Evolutionary conservation across 1,139 yeast genomes (phyloP).

Genomic region (Groenewaldozyma sp.): DNA sequence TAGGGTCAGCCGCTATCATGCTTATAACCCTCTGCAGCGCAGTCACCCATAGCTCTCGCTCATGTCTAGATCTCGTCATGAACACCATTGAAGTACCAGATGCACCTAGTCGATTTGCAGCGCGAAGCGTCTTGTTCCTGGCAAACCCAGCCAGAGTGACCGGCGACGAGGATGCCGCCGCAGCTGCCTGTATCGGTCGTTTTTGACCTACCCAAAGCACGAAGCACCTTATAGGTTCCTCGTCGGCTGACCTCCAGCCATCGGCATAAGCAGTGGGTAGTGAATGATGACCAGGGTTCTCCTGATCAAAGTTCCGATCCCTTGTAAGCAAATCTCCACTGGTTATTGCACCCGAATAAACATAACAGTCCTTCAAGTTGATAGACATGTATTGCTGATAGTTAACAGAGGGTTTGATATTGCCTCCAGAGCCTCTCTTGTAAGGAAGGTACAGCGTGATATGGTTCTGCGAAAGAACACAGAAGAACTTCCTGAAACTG

Average conservation of each 20-base stretch:
- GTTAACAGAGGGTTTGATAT: slow-evolving; percentile 15
- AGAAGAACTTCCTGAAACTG: slow-evolving; percentile 51
- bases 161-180: slow-evolving; percentile 1
- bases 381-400: slow-evolving; percentile 28
- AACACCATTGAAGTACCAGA: slow-evolving; percentile 65
- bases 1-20: slow-evolving; percentile 31
- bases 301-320: slow-evolving; percentile 37
- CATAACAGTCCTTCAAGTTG: slow-evolving; percentile 58
- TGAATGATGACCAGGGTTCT: slow-evolving; percentile 46
- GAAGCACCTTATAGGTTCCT: slow-evolving; percentile 62
- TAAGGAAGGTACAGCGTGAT: slow-evolving; percentile 32
- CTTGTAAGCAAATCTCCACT: slow-evolving; percentile 46
- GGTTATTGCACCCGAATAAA: slow-evolving; percentile 63
- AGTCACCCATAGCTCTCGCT: slow-evolving; percentile 75
- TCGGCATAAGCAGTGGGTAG: slow-evolving; percentile 68
- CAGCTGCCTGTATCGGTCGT: slow-evolving; percentile 27
- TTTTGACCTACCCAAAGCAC: slow-evolving; percentile 77
- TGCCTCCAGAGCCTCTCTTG: slow-evolving; percentile 33
- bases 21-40: slow-evolving; percentile 57
- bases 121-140: slow-evolving; percentile 11
- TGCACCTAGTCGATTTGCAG: slow-evolving; percentile 46
- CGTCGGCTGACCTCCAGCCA: slow-evolving; percentile 80
- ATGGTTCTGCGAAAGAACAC: slow-evolving; percentile 61
- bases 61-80: slow-evolving; percentile 73
- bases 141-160: slow-evolving; percentile 2